Conservation (phyloP, 2,329 filamentous ascomycete genomes). For the Didymosphaeria variabile region DNA sequence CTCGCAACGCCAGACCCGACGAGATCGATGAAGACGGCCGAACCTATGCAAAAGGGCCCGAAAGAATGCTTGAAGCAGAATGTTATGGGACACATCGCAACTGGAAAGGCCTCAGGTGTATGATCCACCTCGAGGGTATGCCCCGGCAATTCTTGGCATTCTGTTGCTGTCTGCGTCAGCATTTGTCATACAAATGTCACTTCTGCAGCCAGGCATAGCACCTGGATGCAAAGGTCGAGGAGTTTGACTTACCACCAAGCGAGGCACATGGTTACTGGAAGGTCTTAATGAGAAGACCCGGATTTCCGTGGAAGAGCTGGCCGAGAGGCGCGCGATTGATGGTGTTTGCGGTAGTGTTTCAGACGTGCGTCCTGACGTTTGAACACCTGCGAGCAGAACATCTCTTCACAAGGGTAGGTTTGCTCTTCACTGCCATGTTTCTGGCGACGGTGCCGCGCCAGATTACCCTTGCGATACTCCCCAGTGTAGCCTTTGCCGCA, state of each 20-base stretch:
- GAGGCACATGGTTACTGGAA: neutral
- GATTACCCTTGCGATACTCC: conserved; percentile 20
- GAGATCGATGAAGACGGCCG: neutral
- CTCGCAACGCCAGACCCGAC: neutral
- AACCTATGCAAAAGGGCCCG: neutral
- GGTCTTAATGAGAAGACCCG: neutral
- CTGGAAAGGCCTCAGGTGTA: neutral
- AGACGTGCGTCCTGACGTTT: conserved; percentile 24
- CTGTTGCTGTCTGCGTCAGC: neutral
- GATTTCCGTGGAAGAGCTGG: neutral
- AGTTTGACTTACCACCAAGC: neutral
- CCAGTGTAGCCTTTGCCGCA: conserved; percentile 13
- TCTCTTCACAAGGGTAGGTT: conserved; percentile 18
- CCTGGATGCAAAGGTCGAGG: neutral
- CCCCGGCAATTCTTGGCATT: neutral
- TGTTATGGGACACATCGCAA: neutral
- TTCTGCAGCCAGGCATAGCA: neutral
- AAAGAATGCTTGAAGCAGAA: neutral
- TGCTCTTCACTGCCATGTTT: conserved; percentile 15
- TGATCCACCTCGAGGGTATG: neutral
- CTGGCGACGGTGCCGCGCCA: conserved; percentile 19
- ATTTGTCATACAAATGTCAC: neutral
- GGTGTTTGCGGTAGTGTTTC: conserved; percentile 25
- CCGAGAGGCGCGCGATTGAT: neutral
- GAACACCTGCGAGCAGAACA: conserved; percentile 15